phyloP scores from a whole-genome alignment of 305 asterid species.

The Fraxinus xanthoxyloides region DNA sequence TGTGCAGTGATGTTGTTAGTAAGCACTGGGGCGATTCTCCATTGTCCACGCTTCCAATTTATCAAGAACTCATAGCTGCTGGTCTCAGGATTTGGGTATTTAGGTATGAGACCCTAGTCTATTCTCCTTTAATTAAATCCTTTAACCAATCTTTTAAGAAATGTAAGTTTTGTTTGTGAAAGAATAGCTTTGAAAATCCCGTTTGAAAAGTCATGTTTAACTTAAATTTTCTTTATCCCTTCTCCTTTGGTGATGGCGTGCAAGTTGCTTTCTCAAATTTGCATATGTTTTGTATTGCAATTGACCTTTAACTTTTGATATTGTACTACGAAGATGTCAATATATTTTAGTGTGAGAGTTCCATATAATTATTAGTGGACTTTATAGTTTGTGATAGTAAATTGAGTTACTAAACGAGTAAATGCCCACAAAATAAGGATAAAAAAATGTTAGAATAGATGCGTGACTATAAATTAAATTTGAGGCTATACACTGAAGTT shows the following conservation, averaged over 20 bases:
- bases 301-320: not conserved
- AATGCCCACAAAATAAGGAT: not conserved
- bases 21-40: slow-evolving; percentile 89
- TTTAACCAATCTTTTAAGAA: not conserved
- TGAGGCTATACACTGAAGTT: not conserved
- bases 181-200: not conserved
- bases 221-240: not conserved
- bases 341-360: not conserved
- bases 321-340: not conserved
- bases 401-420: not conserved
- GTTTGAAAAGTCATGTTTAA: not conserved
- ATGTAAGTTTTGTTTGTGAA: not conserved
- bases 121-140: not conserved
- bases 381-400: not conserved
- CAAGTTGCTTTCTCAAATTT: not conserved
- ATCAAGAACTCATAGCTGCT: slow-evolving; percentile 73
- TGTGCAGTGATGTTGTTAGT: slow-evolving; percentile 70
- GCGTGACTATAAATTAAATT: not conserved
- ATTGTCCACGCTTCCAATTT: slow-evolving; percentile 83
- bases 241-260: not conserved
- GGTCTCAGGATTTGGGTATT: slow-evolving; percentile 92
- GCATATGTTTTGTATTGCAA: not conserved
- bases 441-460: not conserved
- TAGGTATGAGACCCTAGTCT: slow-evolving; percentile 47
- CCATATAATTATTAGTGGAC: not conserved